Evolutionary conservation across 208 protist genomes (phyloP), one percentile per base, ranked within the genome.

Genomic region (Strigomonas culicis): DNA sequence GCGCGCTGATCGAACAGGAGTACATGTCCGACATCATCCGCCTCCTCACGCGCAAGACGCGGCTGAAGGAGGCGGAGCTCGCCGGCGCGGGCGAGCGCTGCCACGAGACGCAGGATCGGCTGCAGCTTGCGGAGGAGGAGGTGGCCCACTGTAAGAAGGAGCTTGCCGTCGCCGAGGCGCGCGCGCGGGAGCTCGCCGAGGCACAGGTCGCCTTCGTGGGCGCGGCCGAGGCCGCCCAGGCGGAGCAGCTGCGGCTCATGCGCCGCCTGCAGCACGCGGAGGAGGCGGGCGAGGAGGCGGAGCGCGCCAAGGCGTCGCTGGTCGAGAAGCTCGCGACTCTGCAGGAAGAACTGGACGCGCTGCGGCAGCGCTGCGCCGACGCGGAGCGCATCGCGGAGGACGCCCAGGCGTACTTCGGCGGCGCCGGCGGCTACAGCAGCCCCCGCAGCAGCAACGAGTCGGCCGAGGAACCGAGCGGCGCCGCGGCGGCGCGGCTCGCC

Each of bases 301-400:
- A 80, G 57, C 22, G 61, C 19, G 68, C 58, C 46, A 78, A 74
- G 30, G 66, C 82, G n/a, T 31, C 72, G 4, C 73, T 87, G 25
- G 75, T 90, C 21, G 58, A 57, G 11, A 81, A 79, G 27, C 55
- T 90, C 10, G 84, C 75, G 15, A 53, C 74, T 11, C 31, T 66
- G 51, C 71, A 82, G 61, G 70, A 70, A 22, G 44, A 69, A 49
- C 44, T 46, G 24, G 56, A 75, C 24, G 53, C 22, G 19, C 67
- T 79, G 51, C 52, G 74, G 51, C 56, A 47, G 21, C 69, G 68
- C 17, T 77, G 75, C 41, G 53, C 50, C 22, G 58, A 71, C 32
- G 70, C 73, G 13, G 75, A 79, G 72, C 51, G 32, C 7, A 47
- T 69, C 6, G 60, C 60, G 6, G 53, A 56, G 1, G 74, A 78